Evolutionary conservation across 2,329 filamentous ascomycete genomes (phyloP).

Genomic region (Dothideomycetes sp.): DNA sequence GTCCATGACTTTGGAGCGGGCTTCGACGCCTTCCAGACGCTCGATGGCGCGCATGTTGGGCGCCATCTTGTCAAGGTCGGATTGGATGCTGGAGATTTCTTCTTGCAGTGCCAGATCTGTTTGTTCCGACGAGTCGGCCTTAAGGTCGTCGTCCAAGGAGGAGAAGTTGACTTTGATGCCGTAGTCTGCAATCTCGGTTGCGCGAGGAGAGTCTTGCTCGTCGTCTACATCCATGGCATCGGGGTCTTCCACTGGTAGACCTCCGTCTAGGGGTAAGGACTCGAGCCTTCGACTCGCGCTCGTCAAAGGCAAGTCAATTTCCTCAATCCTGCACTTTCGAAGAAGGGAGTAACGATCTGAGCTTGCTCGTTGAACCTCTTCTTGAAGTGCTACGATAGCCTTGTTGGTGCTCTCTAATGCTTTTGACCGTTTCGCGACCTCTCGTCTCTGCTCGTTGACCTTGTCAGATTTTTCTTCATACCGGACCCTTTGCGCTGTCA

Average conservation of each 20-base stretch:
- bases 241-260: constrained; percentile 49
- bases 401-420: constrained; percentile 68
- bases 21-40: constrained; percentile 74
- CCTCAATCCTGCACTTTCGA: constrained; percentile 83
- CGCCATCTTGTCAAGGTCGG: constrained; percentile 84
- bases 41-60: constrained; percentile 96
- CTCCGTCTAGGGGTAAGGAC: constrained; percentile 74
- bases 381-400: constrained; percentile 68
- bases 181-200: constrained; percentile 67
- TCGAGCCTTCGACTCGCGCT: constrained; percentile 63
- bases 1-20: constrained; percentile 71
- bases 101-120: constrained; percentile 68
- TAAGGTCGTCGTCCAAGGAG: constrained; percentile 69
- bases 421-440: constrained; percentile 74
- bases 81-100: constrained; percentile 60
- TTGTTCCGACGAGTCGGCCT: constrained; percentile 60
- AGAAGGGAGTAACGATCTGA: constrained; percentile 75
- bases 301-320: constrained; percentile 72
- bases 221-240: constrained; percentile 83
- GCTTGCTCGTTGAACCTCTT: constrained; percentile 74
- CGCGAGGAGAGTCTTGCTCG: constrained; percentile 41
- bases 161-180: constrained; percentile 86
- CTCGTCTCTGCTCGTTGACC: constrained; percentile 65
- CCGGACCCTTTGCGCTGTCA: constrained; percentile 57
- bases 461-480: constrained; percentile 61